Base-by-base conservation (phyloP, 208 protist genomes). In the Acanthamoeba triangularis region DNA sequence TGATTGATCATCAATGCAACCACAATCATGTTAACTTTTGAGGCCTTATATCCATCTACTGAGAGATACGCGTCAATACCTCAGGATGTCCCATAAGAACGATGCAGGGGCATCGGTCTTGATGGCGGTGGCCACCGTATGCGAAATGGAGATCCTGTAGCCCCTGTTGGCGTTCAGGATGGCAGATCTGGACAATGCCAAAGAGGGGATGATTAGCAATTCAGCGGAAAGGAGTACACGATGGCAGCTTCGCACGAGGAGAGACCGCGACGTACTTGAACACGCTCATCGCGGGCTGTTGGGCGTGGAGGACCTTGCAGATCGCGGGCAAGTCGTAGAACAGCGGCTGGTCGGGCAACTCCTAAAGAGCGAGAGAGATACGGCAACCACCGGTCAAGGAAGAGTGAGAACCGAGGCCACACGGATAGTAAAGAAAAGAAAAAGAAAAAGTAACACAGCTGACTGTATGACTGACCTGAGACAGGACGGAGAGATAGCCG, bases 31-130 rank as follows among this genome's bases (percentile, higher is more conserved):
- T 84, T 16, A 49, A 35, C 3, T 5, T 14, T 23, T n/a, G n/a
- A n/a, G n/a, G n/a, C n/a, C n/a, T n/a, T n/a, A n/a, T n/a, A n/a
- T n/a, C n/a, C n/a, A n/a, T n/a, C n/a, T n/a, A n/a, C n/a, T n/a
- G n/a, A n/a, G n/a, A n/a, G n/a, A n/a, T n/a, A n/a, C n/a, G n/a
- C n/a, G n/a, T n/a, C n/a, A n/a, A n/a, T 72, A 72, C 72, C 82
- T 7, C 7, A 92, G 41, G 5, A 92, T 33, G 59, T 92, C 85
- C 85, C 85, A 92, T 33, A 92, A 28, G 85, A 92, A 67, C n/a
- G 85, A 92, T 18, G 59, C 23, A 5, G 98, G 98, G n/a, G 98
- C 98, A 84, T 98, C 74, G 14, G 98, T 98, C 96, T 98, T 98
- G 37, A 98, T 87, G 44, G 65, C 93, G 7, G 35, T 72, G 37